Conservation (phyloP, 2,329 filamentous ascomycete species). For the Pestalotiopsis fici region DNA sequence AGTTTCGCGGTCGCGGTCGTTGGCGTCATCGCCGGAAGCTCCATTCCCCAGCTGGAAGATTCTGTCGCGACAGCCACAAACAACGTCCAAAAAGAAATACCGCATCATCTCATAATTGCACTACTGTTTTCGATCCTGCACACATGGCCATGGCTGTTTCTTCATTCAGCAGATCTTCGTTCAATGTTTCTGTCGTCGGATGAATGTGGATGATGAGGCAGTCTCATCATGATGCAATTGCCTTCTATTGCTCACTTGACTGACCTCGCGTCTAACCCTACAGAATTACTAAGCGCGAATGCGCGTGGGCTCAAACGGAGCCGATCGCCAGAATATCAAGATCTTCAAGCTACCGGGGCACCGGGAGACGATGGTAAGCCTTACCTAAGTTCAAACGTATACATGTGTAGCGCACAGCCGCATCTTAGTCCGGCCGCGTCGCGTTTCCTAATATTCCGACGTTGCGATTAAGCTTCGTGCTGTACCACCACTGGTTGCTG, state of each 20-base stretch:
- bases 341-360: slow-evolving; percentile 51
- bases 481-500: slow-evolving; percentile 6
- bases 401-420: slow-evolving; percentile 10
- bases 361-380: slow-evolving; percentile 76
- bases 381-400: slow-evolving; percentile 25
- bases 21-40: slow-evolving; percentile 17
- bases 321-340: slow-evolving; percentile 72
- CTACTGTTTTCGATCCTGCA: neutral
- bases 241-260: neutral
- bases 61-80: neutral
- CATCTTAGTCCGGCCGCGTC: slow-evolving; percentile 7
- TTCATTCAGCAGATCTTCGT: neutral
- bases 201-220: neutral
- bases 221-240: neutral
- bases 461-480: slow-evolving; percentile 6
- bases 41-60: neutral
- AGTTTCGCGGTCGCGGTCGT: slow-evolving; percentile 15
- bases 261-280: slow-evolving; percentile 16
- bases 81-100: neutral
- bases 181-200: neutral
- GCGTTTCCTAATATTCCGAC: neutral
- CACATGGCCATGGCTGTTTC: neutral
- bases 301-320: slow-evolving; percentile 77
- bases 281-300: slow-evolving; percentile 53
- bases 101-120: neutral